phyloP scores from a whole-genome alignment of 192 early-diverging fungal species.

The Anaeromyces robustus region DNA sequence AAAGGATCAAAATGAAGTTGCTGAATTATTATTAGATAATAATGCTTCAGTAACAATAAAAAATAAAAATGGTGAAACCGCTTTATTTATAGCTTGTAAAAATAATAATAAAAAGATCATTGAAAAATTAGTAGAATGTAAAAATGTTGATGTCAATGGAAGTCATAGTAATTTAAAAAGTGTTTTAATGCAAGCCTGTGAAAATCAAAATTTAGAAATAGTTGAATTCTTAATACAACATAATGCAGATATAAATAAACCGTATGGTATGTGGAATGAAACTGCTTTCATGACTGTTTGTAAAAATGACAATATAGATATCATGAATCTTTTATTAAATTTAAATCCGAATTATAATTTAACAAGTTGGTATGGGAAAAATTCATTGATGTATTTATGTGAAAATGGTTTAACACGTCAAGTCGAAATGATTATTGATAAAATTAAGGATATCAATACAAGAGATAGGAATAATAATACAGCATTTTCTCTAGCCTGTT shows the following conservation, averaged over 20 bases:
- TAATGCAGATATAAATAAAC: not conserved
- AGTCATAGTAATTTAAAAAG: not conserved
- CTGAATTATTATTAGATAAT: not conserved
- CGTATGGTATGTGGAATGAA: not conserved
- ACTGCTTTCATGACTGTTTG: not conserved
- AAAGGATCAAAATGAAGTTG: not conserved
- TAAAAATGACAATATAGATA: not conserved
- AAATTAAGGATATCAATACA: not conserved
- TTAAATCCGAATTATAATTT: not conserved
- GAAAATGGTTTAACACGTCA: not conserved
- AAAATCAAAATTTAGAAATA: not conserved
- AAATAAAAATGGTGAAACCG: not conserved
- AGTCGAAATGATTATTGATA: not conserved
- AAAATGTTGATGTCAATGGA: not conserved
- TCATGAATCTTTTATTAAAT: not conserved
- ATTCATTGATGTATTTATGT: not conserved
- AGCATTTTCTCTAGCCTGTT: not conserved
- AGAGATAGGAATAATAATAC: not conserved
- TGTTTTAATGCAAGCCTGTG: not conserved
- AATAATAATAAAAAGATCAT: not conserved
- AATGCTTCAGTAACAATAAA: not conserved
- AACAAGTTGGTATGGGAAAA: not conserved
- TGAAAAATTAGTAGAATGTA: not conserved
- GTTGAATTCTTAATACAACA: not conserved
- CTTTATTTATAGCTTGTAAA: not conserved